Conservation (phyloP, 2,329 filamentous ascomycete species). For the Talaromyces islandicus region DNA sequence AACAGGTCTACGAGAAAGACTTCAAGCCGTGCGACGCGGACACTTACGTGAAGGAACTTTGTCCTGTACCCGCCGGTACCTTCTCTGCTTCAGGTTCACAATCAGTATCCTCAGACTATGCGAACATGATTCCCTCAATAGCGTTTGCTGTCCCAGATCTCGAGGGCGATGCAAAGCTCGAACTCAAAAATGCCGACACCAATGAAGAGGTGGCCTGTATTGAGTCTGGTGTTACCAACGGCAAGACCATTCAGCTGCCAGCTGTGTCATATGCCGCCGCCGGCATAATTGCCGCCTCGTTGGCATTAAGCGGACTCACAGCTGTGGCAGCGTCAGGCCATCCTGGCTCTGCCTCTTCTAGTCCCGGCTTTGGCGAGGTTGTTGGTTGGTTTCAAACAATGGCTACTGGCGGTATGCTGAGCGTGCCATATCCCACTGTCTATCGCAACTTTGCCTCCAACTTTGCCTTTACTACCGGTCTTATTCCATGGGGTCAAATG, state of each 20-base stretch:
- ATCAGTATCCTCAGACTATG: conserved; percentile 64
- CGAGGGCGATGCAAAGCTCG: conserved; percentile 73
- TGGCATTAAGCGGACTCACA: conserved; percentile 66
- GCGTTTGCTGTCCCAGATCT: conserved; percentile 90
- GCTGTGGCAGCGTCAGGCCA: conserved; percentile 59
- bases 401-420: conserved; percentile 94
- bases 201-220: conserved; percentile 71
- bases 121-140: conserved; percentile 73
- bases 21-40: conserved; percentile 75
- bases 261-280: conserved; percentile 79
- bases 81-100: conserved; percentile 71
- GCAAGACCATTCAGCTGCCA: conserved; percentile 69
- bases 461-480: conserved; percentile 83
- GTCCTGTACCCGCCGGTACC: conserved; percentile 70
- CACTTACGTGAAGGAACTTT: conserved; percentile 67
- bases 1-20: conserved; percentile 66
- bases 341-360: conserved; percentile 59
- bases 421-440: conserved; percentile 76
- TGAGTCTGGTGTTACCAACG: conserved; percentile 74
- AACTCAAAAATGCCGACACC: conserved; percentile 59
- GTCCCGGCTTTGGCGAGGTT: conserved; percentile 79
- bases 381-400: conserved; percentile 89
- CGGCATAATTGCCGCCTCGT: conserved; percentile 76
- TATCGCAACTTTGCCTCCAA: conserved; percentile 89
- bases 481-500: conserved; percentile 76